Evolutionary conservation across 2,329 filamentous ascomycete genomes (phyloP).

Genomic region (Fusarium cicatricum): DNA sequence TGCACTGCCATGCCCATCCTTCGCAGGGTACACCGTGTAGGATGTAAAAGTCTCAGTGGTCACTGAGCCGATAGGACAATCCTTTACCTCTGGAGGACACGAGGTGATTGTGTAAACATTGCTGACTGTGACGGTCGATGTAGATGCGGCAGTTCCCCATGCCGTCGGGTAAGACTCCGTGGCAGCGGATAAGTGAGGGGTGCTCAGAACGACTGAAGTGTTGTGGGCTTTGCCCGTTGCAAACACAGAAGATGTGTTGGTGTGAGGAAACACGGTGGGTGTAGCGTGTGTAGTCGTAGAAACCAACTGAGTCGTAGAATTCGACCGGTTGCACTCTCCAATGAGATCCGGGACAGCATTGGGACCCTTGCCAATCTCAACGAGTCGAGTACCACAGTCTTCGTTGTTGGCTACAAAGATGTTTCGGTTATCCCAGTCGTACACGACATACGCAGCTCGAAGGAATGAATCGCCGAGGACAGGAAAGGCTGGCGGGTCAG

Average conservation of each 20-base stretch:
- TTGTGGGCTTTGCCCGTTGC: neutral
- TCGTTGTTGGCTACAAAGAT: conserved; percentile 47
- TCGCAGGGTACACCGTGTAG: neutral
- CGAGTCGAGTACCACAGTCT: conserved; percentile 48
- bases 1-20: neutral
- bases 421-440: conserved; percentile 49
- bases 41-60: conserved; percentile 31
- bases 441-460: conserved; percentile 53
- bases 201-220: neutral
- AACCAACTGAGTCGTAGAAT: neutral
- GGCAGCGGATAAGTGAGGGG: neutral
- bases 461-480: conserved; percentile 55
- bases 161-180: too few relatives aligned
- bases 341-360: conserved; percentile 41
- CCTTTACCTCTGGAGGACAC: conserved; percentile 34
- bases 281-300: neutral
- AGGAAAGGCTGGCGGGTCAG: conserved; percentile 33
- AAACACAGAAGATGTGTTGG: neutral
- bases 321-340: conserved; percentile 39
- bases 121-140: conserved; percentile 32
- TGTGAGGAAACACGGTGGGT: neutral
- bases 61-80: conserved; percentile 37
- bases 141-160: neutral
- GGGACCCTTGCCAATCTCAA: conserved; percentile 50
- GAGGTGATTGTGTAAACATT: conserved; percentile 41